Percentiles rank a stretch among this genome's conserved stretches.
phyloP scores from a whole-genome alignment of 169 alveolate species.

The Plasmodium yoelii region DNA sequence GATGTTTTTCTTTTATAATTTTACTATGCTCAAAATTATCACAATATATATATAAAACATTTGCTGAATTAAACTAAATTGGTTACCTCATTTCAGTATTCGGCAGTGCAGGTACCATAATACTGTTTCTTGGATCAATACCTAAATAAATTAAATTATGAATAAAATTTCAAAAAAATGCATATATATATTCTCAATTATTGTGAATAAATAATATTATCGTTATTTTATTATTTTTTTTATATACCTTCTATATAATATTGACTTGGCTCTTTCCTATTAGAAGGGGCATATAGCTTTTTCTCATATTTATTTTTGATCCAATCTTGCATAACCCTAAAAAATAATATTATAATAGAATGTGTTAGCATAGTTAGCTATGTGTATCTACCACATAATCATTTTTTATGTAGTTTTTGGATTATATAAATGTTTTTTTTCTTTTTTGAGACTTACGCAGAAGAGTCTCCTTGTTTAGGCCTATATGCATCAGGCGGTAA shows the following conservation, averaged over 20 bases:
- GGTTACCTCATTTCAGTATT: not conserved
- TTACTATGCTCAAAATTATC: no score
- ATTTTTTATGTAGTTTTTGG: not conserved
- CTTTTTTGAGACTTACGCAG: conserved; percentile 47
- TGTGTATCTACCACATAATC: not conserved
- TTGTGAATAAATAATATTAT: no score
- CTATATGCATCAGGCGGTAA: conserved; percentile 70
- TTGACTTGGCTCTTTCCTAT: conserved; percentile 81
- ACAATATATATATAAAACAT: no score
- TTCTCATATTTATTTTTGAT: conserved; percentile 89
- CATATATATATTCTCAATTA: not conserved
- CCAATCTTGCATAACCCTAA: conserved; percentile 88
- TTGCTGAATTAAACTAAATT: no score
- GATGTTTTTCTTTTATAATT: no score
- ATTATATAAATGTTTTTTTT: not conserved
- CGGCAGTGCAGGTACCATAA: not conserved
- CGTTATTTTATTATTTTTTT: no score
- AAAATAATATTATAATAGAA: not conserved
- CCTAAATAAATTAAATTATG: not conserved
- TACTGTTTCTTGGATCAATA: conserved; percentile 14
- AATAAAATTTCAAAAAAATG: not conserved
- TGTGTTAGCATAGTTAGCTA: not conserved
- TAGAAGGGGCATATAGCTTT: conserved; percentile 83
- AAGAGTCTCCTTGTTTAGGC: conserved; percentile 76
- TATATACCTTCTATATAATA: conserved; percentile 60